A percentile compares a stretch with the other conserved stretches of the same genome.
Evolutionary conservation across 371 early-diverging fungal species (phyloP).

Genomic region (Mortierella polycephala): DNA sequence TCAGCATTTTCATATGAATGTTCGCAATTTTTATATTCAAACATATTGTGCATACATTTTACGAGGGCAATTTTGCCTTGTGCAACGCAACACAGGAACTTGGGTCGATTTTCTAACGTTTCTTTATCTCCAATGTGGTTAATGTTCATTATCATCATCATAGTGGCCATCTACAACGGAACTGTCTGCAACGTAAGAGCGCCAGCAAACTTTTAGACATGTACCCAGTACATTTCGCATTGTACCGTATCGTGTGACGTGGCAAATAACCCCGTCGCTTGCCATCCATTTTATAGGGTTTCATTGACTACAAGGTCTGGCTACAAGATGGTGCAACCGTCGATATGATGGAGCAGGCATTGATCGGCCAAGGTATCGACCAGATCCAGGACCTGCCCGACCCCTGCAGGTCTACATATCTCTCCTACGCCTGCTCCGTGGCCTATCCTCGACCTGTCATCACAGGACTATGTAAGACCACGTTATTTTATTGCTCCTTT

Average conservation of each 20-base stretch:
- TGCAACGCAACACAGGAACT: background rate
- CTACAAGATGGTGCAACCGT: slow-evolving; percentile 24
- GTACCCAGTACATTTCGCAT: background rate
- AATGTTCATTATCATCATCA: background rate
- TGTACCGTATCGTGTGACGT: background rate
- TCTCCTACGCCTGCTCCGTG: slow-evolving; percentile 34
- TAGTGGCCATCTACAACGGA: slow-evolving; percentile 50
- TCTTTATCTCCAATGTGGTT: background rate
- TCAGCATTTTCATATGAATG: too few species aligned
- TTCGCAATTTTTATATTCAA: too few species aligned
- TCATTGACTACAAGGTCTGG: slow-evolving; percentile 50
- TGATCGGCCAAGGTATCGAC: slow-evolving; percentile 7
- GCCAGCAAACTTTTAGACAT: background rate
- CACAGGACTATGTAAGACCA: slow-evolving; percentile 29
- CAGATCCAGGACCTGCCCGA: slow-evolving; percentile 16
- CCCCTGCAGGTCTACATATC: slow-evolving; percentile 40
- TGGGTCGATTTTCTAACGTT: background rate
- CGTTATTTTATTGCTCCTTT: background rate
- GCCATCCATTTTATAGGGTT: slow-evolving; percentile 21
- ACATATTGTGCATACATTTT: too few species aligned
- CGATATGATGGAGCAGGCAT: slow-evolving; percentile 12
- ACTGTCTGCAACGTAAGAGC: slow-evolving; percentile 43
- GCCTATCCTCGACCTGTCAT: slow-evolving; percentile 50
- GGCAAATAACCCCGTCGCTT: background rate
- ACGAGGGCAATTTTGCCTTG: too few species aligned